These are phyloP conservation scores for Jackrogersella minutella DNA, from an alignment of 495 filamentous ascomycete genomes.

Conservation along the genomic window DNA sequence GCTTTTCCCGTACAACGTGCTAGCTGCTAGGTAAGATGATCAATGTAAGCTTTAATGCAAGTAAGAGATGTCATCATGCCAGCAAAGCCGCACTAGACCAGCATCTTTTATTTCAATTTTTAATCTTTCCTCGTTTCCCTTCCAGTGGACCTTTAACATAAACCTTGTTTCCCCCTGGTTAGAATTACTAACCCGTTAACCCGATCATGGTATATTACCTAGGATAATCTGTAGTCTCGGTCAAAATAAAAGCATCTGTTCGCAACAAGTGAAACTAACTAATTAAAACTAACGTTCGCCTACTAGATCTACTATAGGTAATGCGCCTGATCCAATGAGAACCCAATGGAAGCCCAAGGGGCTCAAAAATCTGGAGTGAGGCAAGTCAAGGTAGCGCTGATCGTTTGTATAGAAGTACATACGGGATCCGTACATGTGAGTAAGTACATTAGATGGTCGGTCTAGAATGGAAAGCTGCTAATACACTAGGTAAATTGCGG, in stretches of 20 bases:
- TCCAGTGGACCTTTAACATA: not conserved
- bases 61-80: conserved; percentile 32
- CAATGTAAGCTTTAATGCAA: conserved; percentile 32
- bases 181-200: conserved; percentile 3
- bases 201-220: no score
- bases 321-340: not conserved
- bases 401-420: not conserved
- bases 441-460: conserved; percentile 4
- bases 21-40: conserved; percentile 9
- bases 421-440: conserved; percentile 6
- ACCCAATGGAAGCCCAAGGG: conserved; percentile 29
- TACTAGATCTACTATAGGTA: not conserved
- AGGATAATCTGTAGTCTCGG: conserved; percentile 1
- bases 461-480: conserved; percentile 14
- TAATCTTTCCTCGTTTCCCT: not conserved
- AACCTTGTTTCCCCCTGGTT: not conserved
- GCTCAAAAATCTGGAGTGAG: not conserved
- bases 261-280: not conserved
- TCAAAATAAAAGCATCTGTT: conserved; percentile 3
- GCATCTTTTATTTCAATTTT: not conserved
- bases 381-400: not conserved
- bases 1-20: conserved; percentile 28
- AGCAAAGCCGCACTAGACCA: conserved; percentile 32
- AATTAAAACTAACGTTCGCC: not conserved
- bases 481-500: conserved; percentile 26